Conservation (phyloP, 768 basidiomycete genomes). For the Calvatia gigantea region DNA sequence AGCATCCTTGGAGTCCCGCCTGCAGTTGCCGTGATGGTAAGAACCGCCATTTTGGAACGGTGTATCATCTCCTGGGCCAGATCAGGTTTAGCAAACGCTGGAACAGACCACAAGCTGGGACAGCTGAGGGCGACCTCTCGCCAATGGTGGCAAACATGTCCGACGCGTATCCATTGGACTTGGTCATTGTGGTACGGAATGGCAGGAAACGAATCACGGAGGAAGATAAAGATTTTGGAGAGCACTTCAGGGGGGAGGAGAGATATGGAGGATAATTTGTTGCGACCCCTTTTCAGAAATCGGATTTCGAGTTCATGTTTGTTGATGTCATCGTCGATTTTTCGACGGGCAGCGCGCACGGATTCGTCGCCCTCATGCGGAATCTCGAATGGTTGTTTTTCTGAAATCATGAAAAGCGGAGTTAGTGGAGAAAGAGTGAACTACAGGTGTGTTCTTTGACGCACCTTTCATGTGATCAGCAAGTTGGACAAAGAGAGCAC, state of each 20-base stretch:
- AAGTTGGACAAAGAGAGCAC: constrained; percentile 12
- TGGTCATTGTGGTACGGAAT: constrained; percentile 12
- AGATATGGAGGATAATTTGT: constrained; percentile 32
- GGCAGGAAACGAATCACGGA: constrained; percentile 11
- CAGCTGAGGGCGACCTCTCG: constrained; percentile 37
- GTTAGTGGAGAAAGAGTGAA: not conserved
- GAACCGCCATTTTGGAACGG: constrained; percentile 39
- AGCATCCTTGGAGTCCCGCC: constrained; percentile 21
- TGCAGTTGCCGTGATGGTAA: constrained; percentile 22
- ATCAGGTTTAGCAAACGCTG: constrained; percentile 26
- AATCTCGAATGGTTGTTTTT: constrained; percentile 9
- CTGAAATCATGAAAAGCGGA: too few relatives aligned
- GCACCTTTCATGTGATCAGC: constrained; percentile 15
- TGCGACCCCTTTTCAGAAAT: constrained; percentile 30
- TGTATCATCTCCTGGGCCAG: constrained; percentile 41
- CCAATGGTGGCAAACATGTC: constrained; percentile 39
- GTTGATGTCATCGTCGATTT: constrained; percentile 36
- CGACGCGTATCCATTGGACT: constrained; percentile 29
- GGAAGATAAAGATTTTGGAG: constrained; percentile 31
- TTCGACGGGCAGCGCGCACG: constrained; percentile 20
- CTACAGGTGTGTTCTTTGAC: constrained; percentile 5
- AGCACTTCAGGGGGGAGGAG: constrained; percentile 40
- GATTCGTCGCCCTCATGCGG: constrained; percentile 13
- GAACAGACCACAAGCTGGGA: constrained; percentile 37
- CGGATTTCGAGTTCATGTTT: constrained; percentile 29